A percentile compares a stretch with the other conserved stretches of the same genome.
These are phyloP conservation scores for Vararia minispora DNA, from an alignment of 768 basidiomycete species.

Conservation along the genomic window DNA sequence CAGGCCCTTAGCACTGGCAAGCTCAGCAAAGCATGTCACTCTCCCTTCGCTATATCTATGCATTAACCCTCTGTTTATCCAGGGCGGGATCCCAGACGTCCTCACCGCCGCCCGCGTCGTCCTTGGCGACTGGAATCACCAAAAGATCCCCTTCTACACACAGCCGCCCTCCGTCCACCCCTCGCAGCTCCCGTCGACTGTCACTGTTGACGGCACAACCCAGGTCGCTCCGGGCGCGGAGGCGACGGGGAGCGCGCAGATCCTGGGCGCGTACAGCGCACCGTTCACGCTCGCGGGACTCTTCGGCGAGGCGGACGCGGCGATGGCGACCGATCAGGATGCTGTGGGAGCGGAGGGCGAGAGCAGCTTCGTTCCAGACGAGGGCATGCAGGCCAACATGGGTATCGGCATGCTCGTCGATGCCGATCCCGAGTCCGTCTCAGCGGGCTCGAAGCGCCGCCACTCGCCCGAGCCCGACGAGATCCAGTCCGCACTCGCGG, in stretches of 20 bases:
- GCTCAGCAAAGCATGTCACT: conserved; percentile 56
- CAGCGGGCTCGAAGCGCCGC: conserved; percentile 6
- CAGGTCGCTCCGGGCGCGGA: conserved; percentile 65
- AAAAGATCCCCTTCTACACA: conserved; percentile 88
- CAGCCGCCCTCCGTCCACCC: conserved; percentile 70
- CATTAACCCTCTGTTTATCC: background rate
- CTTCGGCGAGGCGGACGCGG: conserved; percentile 71
- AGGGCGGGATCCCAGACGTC: conserved; percentile 90
- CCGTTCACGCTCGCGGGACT: conserved; percentile 78
- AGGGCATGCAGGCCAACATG: conserved; percentile 1
- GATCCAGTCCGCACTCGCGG: background rate
- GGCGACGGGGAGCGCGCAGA: conserved; percentile 70
- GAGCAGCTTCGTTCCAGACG: conserved; percentile 3
- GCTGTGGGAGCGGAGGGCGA: conserved; percentile 25
- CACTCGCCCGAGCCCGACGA: conserved; percentile 1
- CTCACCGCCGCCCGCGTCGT: conserved; percentile 73
- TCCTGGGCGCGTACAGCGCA: conserved; percentile 56
- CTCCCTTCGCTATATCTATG: background rate
- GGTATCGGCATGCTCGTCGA: conserved; percentile 7
- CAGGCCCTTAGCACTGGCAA: conserved; percentile 74
- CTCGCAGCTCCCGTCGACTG: conserved; percentile 49
- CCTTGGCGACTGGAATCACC: conserved; percentile 89
- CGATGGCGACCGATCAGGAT: conserved; percentile 34
- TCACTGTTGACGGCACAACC: conserved; percentile 26
- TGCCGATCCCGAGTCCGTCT: background rate